These are phyloP conservation scores for Panus rudis DNA, from an alignment of 768 basidiomycete genomes.

Conservation along the genomic window DNA sequence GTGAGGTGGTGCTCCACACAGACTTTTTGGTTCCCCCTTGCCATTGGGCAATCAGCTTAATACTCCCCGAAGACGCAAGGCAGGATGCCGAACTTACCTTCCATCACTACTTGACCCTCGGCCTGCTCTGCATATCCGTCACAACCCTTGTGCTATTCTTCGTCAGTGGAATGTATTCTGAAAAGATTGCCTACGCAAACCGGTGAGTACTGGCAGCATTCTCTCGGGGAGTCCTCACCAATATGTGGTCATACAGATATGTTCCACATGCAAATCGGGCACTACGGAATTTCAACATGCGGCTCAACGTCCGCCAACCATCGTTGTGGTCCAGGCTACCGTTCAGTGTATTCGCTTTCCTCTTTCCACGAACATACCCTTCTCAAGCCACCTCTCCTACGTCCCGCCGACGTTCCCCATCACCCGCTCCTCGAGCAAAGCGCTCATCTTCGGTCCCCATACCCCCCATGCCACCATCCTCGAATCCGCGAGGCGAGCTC, in stretches of 20 bases:
- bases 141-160: constrained; percentile 93
- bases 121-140: constrained; percentile 78
- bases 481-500: constrained; percentile 91
- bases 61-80: constrained; percentile 47
- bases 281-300: constrained; percentile 91
- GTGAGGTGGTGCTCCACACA: constrained; percentile 67
- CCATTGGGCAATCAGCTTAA: constrained; percentile 38
- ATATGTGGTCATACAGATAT: constrained; percentile 50
- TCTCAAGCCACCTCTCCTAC: constrained; percentile 29
- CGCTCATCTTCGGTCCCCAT: constrained; percentile 45
- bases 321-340: constrained; percentile 57
- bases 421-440: constrained; percentile 14
- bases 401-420: constrained; percentile 23
- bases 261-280: constrained; percentile 93
- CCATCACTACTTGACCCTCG: constrained; percentile 72
- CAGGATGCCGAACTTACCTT: constrained; percentile 36
- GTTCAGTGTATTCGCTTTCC: constrained; percentile 50
- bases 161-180: constrained; percentile 91
- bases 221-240: not conserved
- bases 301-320: constrained; percentile 85
- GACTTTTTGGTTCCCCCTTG: constrained; percentile 63
- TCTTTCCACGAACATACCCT: constrained; percentile 32
- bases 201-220: constrained; percentile 48
- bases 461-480: constrained; percentile 80
- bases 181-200: constrained; percentile 95